These are phyloP conservation scores for Lasiodiplodia hormozganensis DNA, from an alignment of 2,329 filamentous ascomycete genomes.

Conservation along the genomic window DNA sequence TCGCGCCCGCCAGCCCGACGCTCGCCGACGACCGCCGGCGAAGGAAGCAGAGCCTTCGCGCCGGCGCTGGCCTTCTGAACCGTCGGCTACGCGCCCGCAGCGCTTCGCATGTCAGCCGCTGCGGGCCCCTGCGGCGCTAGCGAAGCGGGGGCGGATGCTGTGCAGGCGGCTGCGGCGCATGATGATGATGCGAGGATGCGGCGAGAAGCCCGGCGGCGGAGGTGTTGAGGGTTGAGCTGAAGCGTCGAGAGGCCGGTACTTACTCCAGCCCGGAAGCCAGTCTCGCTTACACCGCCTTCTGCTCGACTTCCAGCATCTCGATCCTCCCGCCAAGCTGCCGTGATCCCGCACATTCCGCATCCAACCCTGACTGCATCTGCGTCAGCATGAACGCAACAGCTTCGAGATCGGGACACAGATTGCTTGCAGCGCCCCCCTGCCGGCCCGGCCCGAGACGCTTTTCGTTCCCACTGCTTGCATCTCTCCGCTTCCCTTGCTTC, in stretches of 20 bases:
- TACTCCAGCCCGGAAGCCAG: background rate
- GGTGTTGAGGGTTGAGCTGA: conserved; percentile 7
- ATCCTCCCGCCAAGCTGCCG: background rate
- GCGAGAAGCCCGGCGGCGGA: conserved; percentile 12
- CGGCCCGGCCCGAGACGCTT: background rate
- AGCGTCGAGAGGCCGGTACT: background rate
- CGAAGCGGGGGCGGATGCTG: conserved; percentile 10
- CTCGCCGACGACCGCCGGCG: background rate
- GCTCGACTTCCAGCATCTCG: background rate
- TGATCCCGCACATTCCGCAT: background rate
- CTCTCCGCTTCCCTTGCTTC: no score
- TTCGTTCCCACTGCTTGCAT: background rate
- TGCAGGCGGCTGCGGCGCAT: conserved; percentile 14
- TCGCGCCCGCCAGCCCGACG: background rate
- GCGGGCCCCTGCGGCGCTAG: conserved; percentile 13
- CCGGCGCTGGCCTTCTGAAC: background rate
- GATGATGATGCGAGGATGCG: conserved; percentile 19
- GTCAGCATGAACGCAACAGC: background rate
- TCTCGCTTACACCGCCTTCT: conserved; percentile 8
- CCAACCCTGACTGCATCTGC: background rate
- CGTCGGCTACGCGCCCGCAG: background rate
- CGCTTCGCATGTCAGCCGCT: background rate
- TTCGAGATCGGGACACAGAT: background rate
- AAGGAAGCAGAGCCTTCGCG: background rate
- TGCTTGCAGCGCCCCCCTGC: background rate